Percentiles rank a stretch among this genome's conserved stretches.
Evolutionary conservation across 2,329 filamentous ascomycete genomes (phyloP).

Genomic region (Ilyonectria mors-panacis): DNA sequence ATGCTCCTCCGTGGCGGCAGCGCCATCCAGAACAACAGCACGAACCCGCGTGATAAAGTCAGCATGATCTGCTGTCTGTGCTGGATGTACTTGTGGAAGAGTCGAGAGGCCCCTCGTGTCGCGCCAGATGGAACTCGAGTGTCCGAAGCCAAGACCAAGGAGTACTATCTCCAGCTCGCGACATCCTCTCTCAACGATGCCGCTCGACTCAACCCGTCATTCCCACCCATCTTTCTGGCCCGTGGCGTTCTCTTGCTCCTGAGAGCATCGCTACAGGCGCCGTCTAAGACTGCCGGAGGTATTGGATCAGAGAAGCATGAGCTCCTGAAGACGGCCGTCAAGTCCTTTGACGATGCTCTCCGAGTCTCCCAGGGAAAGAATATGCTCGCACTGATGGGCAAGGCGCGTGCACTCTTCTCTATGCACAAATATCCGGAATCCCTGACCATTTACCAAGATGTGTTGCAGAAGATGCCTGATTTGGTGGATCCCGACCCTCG

Average conservation of each 20-base stretch:
- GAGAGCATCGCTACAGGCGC: conserved; percentile 86
- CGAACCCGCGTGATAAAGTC: conserved; percentile 85
- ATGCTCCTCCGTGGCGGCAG: conserved; percentile 81
- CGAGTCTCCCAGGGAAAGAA: conserved; percentile 89
- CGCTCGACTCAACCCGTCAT: conserved; percentile 92
- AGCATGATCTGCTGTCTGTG: conserved; percentile 88
- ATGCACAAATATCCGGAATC: conserved; percentile 89
- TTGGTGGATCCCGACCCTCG: conserved; percentile 94
- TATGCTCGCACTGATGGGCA: conserved; percentile 92
- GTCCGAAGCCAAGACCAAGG: conserved; percentile 89
- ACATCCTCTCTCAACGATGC: conserved; percentile 95
- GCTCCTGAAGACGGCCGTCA: conserved; percentile 86
- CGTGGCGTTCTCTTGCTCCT: conserved; percentile 91
- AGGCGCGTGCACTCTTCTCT: conserved; percentile 88
- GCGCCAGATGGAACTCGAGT: conserved; percentile 73
- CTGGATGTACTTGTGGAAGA: conserved; percentile 94
- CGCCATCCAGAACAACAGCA: conserved; percentile 78
- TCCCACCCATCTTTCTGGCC: conserved; percentile 91
- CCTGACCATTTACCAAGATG: conserved; percentile 87
- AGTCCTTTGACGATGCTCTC: conserved; percentile 95
- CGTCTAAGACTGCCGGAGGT: conserved; percentile 76
- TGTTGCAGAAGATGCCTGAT: conserved; percentile 86
- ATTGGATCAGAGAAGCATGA: conserved; percentile 83
- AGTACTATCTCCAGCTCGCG: conserved; percentile 91
- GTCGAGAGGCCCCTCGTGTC: conserved; percentile 80